These are phyloP conservation scores for Gossypium gossypioides DNA, from an alignment of 441 rosid genomes.

Conservation along the genomic window DNA sequence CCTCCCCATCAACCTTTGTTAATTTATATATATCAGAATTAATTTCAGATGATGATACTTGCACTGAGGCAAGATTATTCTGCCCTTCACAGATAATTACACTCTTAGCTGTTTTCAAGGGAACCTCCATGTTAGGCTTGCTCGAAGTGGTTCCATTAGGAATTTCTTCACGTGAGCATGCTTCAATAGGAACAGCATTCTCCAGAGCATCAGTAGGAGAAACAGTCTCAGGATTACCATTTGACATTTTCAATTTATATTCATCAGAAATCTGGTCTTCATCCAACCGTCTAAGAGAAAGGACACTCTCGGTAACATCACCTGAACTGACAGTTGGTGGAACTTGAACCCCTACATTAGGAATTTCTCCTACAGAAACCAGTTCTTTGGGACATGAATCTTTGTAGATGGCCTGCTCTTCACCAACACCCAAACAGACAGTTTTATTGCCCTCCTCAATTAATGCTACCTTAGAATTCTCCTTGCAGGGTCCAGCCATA, in stretches of 20 bases:
- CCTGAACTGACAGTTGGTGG: too few species aligned
- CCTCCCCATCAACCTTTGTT: not conserved
- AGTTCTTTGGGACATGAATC: too few species aligned
- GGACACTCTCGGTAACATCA: too few species aligned
- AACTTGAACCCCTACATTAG: too few species aligned
- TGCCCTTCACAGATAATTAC: not conserved
- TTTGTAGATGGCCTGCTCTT: too few species aligned
- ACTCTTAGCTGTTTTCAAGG: not conserved
- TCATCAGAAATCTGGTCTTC: slow-evolving; percentile 11
- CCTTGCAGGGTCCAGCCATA: too few species aligned
- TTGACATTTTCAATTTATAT: slow-evolving; percentile 16
- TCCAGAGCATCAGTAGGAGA: slow-evolving; percentile 15
- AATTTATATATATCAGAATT: not conserved
- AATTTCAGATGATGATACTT: not conserved
- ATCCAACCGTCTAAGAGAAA: too few species aligned
- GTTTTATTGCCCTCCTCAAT: too few species aligned
- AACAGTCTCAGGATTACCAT: slow-evolving; percentile 12
- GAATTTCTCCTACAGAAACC: too few species aligned
- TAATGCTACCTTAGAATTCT: too few species aligned
- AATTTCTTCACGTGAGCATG: slow-evolving; percentile 11
- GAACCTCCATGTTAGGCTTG: slow-evolving; percentile 6
- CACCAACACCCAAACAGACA: too few species aligned
- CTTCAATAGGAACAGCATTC: slow-evolving; percentile 7
- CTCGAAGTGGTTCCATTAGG: slow-evolving; percentile 9
- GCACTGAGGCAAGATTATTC: not conserved